phyloP scores from a whole-genome alignment of 208 protist species.

The Blechomonas ayalai region DNA sequence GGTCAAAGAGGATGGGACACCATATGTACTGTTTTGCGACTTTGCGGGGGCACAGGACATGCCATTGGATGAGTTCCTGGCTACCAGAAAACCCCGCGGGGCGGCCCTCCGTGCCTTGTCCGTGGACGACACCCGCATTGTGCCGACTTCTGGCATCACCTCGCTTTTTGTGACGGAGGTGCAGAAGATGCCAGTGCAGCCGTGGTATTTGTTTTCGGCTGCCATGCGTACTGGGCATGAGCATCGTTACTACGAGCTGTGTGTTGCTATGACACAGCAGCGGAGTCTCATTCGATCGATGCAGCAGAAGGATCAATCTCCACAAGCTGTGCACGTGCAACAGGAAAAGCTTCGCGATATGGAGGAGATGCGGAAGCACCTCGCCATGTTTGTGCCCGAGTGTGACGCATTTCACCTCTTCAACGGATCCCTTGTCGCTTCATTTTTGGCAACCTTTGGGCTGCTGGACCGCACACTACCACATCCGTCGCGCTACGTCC shows the following conservation, averaged over 20 bases:
- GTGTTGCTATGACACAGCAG: conserved; percentile 60
- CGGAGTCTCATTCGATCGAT: conserved; percentile 52
- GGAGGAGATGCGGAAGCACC: conserved; percentile 63
- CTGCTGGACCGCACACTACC: conserved; percentile 60
- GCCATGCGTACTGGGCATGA: conserved; percentile 54
- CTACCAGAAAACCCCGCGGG: conserved; percentile 49
- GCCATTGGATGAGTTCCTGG: conserved; percentile 54
- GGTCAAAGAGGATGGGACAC: conserved; percentile 26
- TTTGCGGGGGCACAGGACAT: conserved; percentile 51
- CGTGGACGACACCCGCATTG: conserved; percentile 17
- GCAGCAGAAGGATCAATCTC: conserved; percentile 25
- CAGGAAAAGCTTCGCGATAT: conserved; percentile 52
- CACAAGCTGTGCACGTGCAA: conserved; percentile 43
- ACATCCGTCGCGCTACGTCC: conserved; percentile 69
- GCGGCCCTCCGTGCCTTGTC: conserved; percentile 55
- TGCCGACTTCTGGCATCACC: conserved; percentile 26
- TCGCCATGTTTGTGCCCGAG: conserved; percentile 29
- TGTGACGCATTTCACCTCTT: conserved; percentile 47
- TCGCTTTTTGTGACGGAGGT: conserved; percentile 50
- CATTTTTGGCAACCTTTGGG: conserved; percentile 69
- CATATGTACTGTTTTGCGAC: conserved; percentile 67
- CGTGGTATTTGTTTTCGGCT: conserved; percentile 84
- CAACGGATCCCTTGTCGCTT: conserved; percentile 79
- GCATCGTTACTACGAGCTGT: conserved; percentile 74
- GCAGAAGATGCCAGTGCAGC: conserved; percentile 35